Evolutionary conservation across 140 eudicot genomes (phyloP).

Genomic region (Oenanthe javanica): DNA sequence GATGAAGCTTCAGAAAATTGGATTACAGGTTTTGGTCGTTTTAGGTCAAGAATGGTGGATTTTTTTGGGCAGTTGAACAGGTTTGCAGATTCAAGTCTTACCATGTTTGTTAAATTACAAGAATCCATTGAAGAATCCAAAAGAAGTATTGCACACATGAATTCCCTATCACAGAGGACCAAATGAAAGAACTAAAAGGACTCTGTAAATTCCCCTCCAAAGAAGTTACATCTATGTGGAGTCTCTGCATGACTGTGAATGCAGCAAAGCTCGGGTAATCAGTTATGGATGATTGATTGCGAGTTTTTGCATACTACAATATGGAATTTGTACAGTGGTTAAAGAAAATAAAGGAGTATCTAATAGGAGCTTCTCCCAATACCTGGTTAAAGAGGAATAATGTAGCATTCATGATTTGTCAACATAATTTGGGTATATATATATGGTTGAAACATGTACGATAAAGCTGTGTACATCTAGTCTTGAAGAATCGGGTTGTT

Average conservation of each 20-base stretch:
- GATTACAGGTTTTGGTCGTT: conserved; percentile 43
- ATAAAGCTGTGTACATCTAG: neutral
- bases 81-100: conserved; percentile 52
- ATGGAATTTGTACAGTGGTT: conserved; percentile 25
- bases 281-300: neutral
- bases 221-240: conserved; percentile 33
- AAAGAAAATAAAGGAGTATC: conserved; percentile 26
- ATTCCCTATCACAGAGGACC: conserved; percentile 16
- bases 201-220: conserved; percentile 31
- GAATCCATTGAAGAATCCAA: conserved; percentile 53
- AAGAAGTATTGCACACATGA: conserved; percentile 34
- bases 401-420: conserved; percentile 15
- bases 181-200: neutral
- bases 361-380: conserved; percentile 11
- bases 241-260: neutral
- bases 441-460: neutral
- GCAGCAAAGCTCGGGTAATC: neutral
- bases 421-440: conserved; percentile 1
- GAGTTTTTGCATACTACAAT: neutral
- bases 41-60: conserved; percentile 39
- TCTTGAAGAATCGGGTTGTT: neutral
- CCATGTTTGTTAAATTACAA: conserved; percentile 58
- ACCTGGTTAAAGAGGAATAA: conserved; percentile 18
- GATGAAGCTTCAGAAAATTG: conserved; percentile 45
- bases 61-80: conserved; percentile 58